phyloP scores from a whole-genome alignment of 1,139 yeast genomes.

The Diutina catenulata region DNA sequence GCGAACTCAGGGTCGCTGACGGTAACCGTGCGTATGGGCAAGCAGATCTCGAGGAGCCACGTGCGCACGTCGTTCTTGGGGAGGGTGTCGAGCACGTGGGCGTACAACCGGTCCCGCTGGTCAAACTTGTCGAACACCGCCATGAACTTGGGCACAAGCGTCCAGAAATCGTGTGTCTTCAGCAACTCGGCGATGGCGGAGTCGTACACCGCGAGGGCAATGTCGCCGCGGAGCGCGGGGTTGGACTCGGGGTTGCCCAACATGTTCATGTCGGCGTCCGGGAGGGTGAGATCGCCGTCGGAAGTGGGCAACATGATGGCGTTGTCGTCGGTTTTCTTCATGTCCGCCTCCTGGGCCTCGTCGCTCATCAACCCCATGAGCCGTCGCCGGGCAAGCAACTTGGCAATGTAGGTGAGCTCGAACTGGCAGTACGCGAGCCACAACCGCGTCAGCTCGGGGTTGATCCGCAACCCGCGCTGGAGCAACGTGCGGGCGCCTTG shows the following conservation, averaged over 20 bases:
- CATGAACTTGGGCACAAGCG: slow-evolving; percentile 37
- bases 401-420: slow-evolving; percentile 77
- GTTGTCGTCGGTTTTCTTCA: slow-evolving; percentile 16
- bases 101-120: slow-evolving; percentile 54
- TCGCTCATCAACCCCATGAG: slow-evolving; percentile 70
- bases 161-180: slow-evolving; percentile 14
- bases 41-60: slow-evolving; percentile 44
- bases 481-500: slow-evolving; percentile 79
- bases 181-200: slow-evolving; percentile 49
- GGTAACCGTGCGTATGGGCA: slow-evolving; percentile 49
- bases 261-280: slow-evolving; percentile 81
- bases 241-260: slow-evolving; percentile 78
- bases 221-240: slow-evolving; percentile 85
- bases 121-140: slow-evolving; percentile 52
- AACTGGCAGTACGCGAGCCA: slow-evolving; percentile 86
- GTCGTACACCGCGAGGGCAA: slow-evolving; percentile 75
- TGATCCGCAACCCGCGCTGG: slow-evolving; percentile 78
- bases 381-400: slow-evolving; percentile 71
- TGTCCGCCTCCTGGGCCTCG: slow-evolving; percentile 49
- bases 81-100: slow-evolving; percentile 49
- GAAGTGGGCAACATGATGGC: slow-evolving; percentile 10
- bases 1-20: slow-evolving; percentile 35
- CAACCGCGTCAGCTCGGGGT: slow-evolving; percentile 56
- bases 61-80: slow-evolving; percentile 28
- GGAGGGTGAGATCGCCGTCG: slow-evolving; percentile 17